Evolutionary conservation across 306 rosid genomes (phyloP), one percentile per base, ranked within the genome.

Genomic region (Gynostemma pentaphyllum): DNA sequence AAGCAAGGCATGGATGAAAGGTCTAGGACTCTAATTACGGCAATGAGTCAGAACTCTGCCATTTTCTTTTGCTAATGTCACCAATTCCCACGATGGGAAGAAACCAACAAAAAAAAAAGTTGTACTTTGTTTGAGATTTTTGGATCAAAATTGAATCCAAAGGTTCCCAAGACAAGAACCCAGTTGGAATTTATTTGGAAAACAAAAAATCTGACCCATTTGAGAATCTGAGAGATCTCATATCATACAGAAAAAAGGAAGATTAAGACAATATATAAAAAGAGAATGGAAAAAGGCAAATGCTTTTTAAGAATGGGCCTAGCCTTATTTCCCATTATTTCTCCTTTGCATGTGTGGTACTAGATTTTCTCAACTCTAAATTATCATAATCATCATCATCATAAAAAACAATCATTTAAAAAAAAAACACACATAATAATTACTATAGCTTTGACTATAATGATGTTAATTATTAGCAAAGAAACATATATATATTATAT

Each of bases 131-230:
- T 12, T 6, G 44, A 39, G 44, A 39, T 39, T 59, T 36, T 59
- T 36, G 46, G 46, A 36, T 59, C 45, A 59, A 59, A 59, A 37
- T 59, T 37, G 64, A 14, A 59, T 16, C 64, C 45, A 57, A 34
- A 57, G 64, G 36, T 57, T 57, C n/a, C n/a, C n/a, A n/a, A n/a
- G n/a, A n/a, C n/a, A n/a, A n/a, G n/a, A n/a, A 57, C 64, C 45
- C 64, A 59, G 45, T 34, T 59, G 46, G 46, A 59, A 36, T 34
- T 59, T 59, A 28, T 30, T 57, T 57, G n/a, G n/a, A 57, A 57
- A 57, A 21, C 14, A 18, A 9, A 10, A 57, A 36, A 34, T 19
- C 64, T 34, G 45, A 59, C 19, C 47, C 46, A 11, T 59, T 57
- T 19, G 18, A 37, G 46, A 12, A 52, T 52, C 52, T 52, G 60